Evolutionary conservation across 106 monocot species (phyloP).

Genomic region (Dioscorea zingiberensis): DNA sequence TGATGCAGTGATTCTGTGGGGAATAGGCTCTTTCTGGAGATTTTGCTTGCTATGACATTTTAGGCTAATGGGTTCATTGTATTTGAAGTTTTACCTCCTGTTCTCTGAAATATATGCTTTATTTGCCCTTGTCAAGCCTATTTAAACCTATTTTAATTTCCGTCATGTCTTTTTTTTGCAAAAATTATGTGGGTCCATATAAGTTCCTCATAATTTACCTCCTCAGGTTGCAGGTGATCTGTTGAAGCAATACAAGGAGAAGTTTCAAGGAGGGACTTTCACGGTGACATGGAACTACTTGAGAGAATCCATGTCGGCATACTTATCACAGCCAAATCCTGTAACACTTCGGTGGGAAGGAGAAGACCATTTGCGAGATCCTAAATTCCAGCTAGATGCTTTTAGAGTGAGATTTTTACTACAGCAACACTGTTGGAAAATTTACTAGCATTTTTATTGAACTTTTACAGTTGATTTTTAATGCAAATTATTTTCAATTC

Average conservation of each 20-base stretch:
- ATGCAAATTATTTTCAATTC: neutral
- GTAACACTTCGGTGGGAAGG: constrained; percentile 90
- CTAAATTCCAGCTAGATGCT: constrained; percentile 92
- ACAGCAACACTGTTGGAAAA: neutral
- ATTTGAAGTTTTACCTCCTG: too few relatives aligned
- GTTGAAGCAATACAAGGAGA: constrained; percentile 85
- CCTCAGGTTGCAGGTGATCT: constrained; percentile 85
- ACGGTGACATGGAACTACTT: constrained; percentile 88
- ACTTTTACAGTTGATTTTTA: neutral
- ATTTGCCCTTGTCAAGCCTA: too few relatives aligned
- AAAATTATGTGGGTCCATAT: too few relatives aligned
- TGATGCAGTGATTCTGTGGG: too few relatives aligned
- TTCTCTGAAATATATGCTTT: too few relatives aligned
- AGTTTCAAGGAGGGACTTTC: constrained; percentile 80
- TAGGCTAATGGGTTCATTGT: too few relatives aligned
- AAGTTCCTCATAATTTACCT: neutral
- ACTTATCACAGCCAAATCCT: constrained; percentile 82
- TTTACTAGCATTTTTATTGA: too few relatives aligned
- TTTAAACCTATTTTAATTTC: too few relatives aligned
- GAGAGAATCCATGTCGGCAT: constrained; percentile 79
- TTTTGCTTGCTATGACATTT: too few relatives aligned
- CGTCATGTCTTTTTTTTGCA: too few relatives aligned
- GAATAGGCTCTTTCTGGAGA: too few relatives aligned
- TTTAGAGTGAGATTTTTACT: constrained; percentile 54
- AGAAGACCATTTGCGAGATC: constrained; percentile 82